These are phyloP conservation scores for Lactarius tabidus DNA, from an alignment of 768 basidiomycete genomes.

Conservation along the genomic window DNA sequence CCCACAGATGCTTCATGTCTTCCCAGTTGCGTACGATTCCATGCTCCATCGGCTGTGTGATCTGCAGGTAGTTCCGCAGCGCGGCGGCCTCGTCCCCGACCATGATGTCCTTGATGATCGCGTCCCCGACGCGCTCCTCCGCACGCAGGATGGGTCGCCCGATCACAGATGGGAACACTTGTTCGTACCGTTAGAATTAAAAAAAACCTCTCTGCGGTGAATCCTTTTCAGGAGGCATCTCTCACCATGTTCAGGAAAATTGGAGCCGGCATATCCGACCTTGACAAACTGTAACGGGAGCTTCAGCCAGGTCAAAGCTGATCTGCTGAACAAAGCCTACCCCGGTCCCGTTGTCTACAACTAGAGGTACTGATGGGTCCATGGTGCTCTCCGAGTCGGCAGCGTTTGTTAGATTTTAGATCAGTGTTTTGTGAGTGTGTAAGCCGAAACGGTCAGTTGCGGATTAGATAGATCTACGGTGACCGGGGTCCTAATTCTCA, in stretches of 20 bases:
- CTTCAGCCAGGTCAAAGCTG: neutral
- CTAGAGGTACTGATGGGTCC: conserved; percentile 42
- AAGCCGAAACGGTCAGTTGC: neutral
- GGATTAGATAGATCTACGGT: conserved; percentile 2
- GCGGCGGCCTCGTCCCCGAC: conserved; percentile 94
- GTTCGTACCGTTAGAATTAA: neutral
- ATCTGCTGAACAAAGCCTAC: conserved; percentile 33
- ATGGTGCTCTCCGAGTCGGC: conserved; percentile 26
- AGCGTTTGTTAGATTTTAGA: conserved; percentile 4
- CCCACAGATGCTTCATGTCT: conserved; percentile 97
- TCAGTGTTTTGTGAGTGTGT: neutral
- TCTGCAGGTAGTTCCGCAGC: conserved; percentile 91
- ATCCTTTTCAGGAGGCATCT: neutral
- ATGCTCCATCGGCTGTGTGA: conserved; percentile 99
- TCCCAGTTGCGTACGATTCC: conserved; percentile 99
- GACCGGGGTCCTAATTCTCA: neutral
- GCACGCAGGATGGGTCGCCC: conserved; percentile 96
- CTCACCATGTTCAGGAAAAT: conserved; percentile 59
- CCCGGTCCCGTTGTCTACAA: conserved; percentile 66
- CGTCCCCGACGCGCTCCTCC: conserved; percentile 86
- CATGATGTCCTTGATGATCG: conserved; percentile 96
- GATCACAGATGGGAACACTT: conserved; percentile 95
- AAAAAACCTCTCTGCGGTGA: neutral
- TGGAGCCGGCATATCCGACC: conserved; percentile 59
- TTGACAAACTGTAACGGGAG: conserved; percentile 50